These are phyloP conservation scores for Claviceps humidiphila DNA, from an alignment of 2,329 filamentous ascomycete species.

Conservation along the genomic window DNA sequence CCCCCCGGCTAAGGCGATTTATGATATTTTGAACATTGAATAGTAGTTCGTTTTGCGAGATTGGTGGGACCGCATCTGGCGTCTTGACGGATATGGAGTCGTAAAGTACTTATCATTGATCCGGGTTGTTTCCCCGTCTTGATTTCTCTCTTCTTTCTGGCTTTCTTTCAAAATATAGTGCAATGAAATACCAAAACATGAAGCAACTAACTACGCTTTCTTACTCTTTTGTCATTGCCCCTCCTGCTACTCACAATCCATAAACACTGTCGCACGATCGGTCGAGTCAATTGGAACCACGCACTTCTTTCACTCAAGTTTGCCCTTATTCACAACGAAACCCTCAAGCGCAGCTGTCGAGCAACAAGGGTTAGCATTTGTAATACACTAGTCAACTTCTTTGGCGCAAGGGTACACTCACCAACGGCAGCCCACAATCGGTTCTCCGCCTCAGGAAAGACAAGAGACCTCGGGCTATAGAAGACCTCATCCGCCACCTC, in stretches of 20 bases:
- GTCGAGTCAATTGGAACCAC: neutral
- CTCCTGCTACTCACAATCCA: constrained; percentile 23
- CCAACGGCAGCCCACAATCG: constrained; percentile 79
- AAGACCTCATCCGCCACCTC: constrained; percentile 94
- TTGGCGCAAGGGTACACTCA: constrained; percentile 25
- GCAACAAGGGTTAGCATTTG: neutral
- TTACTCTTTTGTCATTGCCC: constrained; percentile 4
- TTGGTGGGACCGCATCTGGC: constrained; percentile 4
- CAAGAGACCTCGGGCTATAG: constrained; percentile 70
- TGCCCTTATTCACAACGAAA: constrained; percentile 90
- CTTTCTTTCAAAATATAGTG: neutral
- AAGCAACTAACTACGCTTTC: constrained; percentile 4
- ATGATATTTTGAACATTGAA: neutral
- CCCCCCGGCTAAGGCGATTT: constrained; percentile 59
- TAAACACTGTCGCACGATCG: constrained; percentile 15
- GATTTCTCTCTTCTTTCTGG: constrained; percentile 1
- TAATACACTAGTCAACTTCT: neutral
- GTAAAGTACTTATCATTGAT: constrained; percentile 1
- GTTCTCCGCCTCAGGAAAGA: constrained; percentile 92
- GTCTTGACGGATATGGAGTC: constrained; percentile 8
- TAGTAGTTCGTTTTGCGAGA: neutral
- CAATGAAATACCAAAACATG: neutral
- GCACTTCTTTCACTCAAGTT: constrained; percentile 31
- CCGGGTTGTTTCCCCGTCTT: constrained; percentile 6
- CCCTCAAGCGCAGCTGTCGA: constrained; percentile 58